These are phyloP conservation scores for Leishmania amazonensis DNA, from an alignment of 208 protist species.

Conservation along the genomic window DNA sequence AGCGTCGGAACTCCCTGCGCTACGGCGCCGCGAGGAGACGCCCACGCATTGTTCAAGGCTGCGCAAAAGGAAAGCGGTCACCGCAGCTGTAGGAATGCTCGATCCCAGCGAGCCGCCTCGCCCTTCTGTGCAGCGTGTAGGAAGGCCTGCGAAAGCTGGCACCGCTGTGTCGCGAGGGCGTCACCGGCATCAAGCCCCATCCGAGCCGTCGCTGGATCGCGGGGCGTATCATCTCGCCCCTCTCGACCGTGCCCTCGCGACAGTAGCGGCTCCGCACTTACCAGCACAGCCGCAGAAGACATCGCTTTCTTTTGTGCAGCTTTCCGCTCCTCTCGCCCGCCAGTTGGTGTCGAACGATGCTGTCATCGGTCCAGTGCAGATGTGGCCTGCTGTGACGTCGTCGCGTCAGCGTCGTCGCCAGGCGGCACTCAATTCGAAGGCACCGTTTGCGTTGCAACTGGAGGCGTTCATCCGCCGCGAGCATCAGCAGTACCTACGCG, in stretches of 20 bases:
- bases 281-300: constrained; percentile 3
- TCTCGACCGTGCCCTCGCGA: constrained; percentile 2
- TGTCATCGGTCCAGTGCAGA: constrained; percentile 9
- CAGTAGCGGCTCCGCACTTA: constrained; percentile 16
- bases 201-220: neutral
- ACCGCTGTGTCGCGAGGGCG: neutral
- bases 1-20: neutral
- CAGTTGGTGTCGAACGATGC: constrained; percentile 15
- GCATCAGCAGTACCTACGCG: constrained; percentile 65
- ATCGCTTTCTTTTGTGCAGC: constrained; percentile 6
- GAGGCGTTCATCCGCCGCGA: constrained; percentile 86
- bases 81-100: neutral
- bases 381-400: constrained; percentile 29
- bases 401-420: constrained; percentile 26
- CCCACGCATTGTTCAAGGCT: too few species aligned
- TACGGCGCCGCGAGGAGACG: neutral
- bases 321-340: neutral
- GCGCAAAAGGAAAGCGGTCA: neutral
- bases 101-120: neutral
- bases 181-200: neutral
- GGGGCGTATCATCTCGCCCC: constrained; percentile 28
- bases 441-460: constrained; percentile 78
- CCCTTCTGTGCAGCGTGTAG: neutral
- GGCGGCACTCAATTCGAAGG: constrained; percentile 44
- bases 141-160: neutral